Conservation (phyloP, 768 basidiomycete genomes). For the Pleurotus tuber-regium region DNA sequence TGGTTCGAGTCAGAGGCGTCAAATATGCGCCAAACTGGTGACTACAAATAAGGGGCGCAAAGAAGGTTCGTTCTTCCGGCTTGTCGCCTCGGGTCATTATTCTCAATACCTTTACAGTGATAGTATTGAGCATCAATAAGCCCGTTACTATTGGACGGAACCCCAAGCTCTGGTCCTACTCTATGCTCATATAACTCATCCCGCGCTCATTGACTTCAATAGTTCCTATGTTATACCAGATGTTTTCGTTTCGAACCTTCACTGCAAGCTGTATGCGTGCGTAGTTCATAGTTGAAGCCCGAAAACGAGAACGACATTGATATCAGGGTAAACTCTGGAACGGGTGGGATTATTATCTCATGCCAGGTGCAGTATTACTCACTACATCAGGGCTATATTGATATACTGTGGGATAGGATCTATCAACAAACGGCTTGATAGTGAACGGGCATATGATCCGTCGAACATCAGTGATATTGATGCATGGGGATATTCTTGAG, state of each 20-base stretch:
- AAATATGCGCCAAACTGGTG: slow-evolving; percentile 72
- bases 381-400: background rate
- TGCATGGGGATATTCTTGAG: slow-evolving; percentile 71
- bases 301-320: background rate
- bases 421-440: slow-evolving; percentile 72
- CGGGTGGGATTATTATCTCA: slow-evolving; percentile 73
- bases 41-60: slow-evolving; percentile 59
- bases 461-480: slow-evolving; percentile 66
- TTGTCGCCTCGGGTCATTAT: background rate
- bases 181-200: background rate
- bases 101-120: slow-evolving; percentile 34
- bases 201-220: slow-evolving; percentile 21
- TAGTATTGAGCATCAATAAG: slow-evolving; percentile 57
- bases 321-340: slow-evolving; percentile 62
- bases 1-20: background rate
- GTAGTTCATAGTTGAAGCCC: slow-evolving; percentile 18
- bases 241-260: slow-evolving; percentile 61
- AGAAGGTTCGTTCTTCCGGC: slow-evolving; percentile 49
- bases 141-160: slow-evolving; percentile 73
- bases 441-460: slow-evolving; percentile 70
- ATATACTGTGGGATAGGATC: slow-evolving; percentile 43
- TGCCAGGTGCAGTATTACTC: slow-evolving; percentile 54
- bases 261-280: slow-evolving; percentile 81
- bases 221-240: slow-evolving; percentile 68
- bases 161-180: slow-evolving; percentile 56